Percentiles rank a stretch among this genome's conserved stretches.
phyloP scores from a whole-genome alignment of 2,329 filamentous ascomycete species.

The Sarocladium strictum region DNA sequence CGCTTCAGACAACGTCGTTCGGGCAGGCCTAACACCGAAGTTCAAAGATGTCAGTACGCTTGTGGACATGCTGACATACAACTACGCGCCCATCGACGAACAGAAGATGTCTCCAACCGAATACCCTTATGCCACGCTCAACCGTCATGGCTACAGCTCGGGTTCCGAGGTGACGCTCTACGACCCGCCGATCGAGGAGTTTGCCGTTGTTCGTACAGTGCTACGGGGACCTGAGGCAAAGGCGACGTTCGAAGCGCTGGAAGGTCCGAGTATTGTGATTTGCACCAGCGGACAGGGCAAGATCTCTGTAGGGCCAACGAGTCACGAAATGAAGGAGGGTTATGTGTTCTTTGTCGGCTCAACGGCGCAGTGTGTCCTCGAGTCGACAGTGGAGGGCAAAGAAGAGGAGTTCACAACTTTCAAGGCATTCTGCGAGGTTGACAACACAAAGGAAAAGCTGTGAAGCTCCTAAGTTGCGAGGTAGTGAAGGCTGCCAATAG shows the following conservation, averaged over 20 bases:
- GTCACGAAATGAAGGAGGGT: slow-evolving; percentile 65
- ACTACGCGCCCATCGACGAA: slow-evolving; percentile 86
- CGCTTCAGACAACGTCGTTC: slow-evolving; percentile 95
- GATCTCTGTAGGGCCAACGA: slow-evolving; percentile 79
- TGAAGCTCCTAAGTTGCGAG: slow-evolving; percentile 11
- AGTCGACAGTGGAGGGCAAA: slow-evolving; percentile 47
- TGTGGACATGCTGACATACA: slow-evolving; percentile 89
- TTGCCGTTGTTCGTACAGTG: slow-evolving; percentile 77
- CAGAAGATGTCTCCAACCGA: slow-evolving; percentile 87
- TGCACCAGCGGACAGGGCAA: slow-evolving; percentile 79
- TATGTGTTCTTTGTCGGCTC: slow-evolving; percentile 83
- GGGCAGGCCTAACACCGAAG: slow-evolving; percentile 94
- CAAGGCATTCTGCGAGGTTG: slow-evolving; percentile 89
- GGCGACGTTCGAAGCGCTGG: slow-evolving; percentile 79
- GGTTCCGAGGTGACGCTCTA: slow-evolving; percentile 70
- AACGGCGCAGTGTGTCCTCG: slow-evolving; percentile 74
- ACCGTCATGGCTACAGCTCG: slow-evolving; percentile 74
- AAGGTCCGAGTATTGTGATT: slow-evolving; percentile 87
- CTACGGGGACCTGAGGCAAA: slow-evolving; percentile 59
- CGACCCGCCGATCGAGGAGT: slow-evolving; percentile 95
- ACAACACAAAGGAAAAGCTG: slow-evolving; percentile 32
- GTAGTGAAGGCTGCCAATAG: too few species aligned
- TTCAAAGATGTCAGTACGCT: slow-evolving; percentile 94
- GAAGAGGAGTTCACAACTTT: slow-evolving; percentile 74
- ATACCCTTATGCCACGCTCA: slow-evolving; percentile 80